Conservation (phyloP, 2,329 filamentous ascomycete species). For the Aspergillus sp. region DNA sequence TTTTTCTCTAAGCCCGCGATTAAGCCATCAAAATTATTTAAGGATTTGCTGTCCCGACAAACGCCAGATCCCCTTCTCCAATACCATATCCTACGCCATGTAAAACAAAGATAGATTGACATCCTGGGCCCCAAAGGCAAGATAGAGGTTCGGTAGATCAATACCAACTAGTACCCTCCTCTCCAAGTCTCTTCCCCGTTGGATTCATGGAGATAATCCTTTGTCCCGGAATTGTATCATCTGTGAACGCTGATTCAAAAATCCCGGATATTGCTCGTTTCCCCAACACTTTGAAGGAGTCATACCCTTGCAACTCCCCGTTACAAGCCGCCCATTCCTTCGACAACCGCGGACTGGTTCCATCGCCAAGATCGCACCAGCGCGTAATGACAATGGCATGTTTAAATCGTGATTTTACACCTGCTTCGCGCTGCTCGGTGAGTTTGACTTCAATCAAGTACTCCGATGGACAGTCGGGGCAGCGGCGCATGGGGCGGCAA, state of each 20-base stretch:
- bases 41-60: neutral
- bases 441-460: constrained; percentile 62
- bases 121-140: too few species aligned
- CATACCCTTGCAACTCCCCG: constrained; percentile 47
- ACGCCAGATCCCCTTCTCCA: neutral
- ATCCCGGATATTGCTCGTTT: constrained; percentile 58
- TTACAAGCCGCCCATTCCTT: constrained; percentile 59
- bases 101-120: neutral
- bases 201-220: constrained; percentile 61
- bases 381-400: constrained; percentile 61
- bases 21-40: neutral
- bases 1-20: neutral
- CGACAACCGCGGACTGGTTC: constrained; percentile 47
- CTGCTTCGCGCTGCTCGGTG: constrained; percentile 53
- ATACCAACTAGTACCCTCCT: constrained; percentile 61
- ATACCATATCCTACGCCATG: neutral
- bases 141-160: constrained; percentile 32
- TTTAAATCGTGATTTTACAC: constrained; percentile 49
- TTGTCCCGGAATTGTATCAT: constrained; percentile 57
- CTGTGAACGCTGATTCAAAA: constrained; percentile 58
- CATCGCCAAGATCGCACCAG: constrained; percentile 63
- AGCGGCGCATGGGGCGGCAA: constrained; percentile 61
- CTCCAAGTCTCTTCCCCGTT: constrained; percentile 52
- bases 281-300: constrained; percentile 56
- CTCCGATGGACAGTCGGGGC: constrained; percentile 62